Base-by-base conservation (phyloP, 306 rosid genomes). In the Citrullus colocynthis region DNA sequence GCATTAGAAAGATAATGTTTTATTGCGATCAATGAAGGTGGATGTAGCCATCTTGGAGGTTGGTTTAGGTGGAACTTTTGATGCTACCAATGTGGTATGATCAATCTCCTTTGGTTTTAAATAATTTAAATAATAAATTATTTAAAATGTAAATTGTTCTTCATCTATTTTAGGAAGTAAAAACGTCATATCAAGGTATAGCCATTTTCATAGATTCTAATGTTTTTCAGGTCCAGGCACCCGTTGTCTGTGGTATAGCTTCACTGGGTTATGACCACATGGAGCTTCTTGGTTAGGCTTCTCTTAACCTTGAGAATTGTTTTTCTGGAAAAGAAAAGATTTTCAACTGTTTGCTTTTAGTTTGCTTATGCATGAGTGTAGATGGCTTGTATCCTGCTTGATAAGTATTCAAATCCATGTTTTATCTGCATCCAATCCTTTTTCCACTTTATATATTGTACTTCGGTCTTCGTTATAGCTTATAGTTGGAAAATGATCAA, bases 211-310 rank as follows among this genome's bases (percentile, higher is more conserved):
- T 77, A 79, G 80, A 60, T 59, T 48, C 32, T 74, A 76, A 28
- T 61, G 39, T 16, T 6, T 81, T 86, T 83, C 87, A 88, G 92
- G 92, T 91, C 78, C 88, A 75, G 80, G 83, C 88, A 64, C 98
- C 98, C n/a, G 78, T 82, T 76, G 98, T 91, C 30, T 94, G 98
- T 82, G 98, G 96, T 72, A 85, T 91, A 88, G 67, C 97, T 59
- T 91, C 98, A 81, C 96, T 94, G 78, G 97, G 98, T 80, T 94
- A 91, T 84, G 98, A 94, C 84, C 98, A 94, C 89, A 91, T 91
- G 97, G 98, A 93, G 85, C 88, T 93, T 87, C 98, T 93, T 85
- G 98, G 98, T 93, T 80, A 90, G 98, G 85, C 75, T 85, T 79
- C 54, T 78, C 78, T 81, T 85, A 55, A 55, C 73, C 75, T 61